Evolutionary conservation across 1,139 yeast species (phyloP), one percentile per base, ranked within the genome.

Genomic region (Candida freyschussii): DNA sequence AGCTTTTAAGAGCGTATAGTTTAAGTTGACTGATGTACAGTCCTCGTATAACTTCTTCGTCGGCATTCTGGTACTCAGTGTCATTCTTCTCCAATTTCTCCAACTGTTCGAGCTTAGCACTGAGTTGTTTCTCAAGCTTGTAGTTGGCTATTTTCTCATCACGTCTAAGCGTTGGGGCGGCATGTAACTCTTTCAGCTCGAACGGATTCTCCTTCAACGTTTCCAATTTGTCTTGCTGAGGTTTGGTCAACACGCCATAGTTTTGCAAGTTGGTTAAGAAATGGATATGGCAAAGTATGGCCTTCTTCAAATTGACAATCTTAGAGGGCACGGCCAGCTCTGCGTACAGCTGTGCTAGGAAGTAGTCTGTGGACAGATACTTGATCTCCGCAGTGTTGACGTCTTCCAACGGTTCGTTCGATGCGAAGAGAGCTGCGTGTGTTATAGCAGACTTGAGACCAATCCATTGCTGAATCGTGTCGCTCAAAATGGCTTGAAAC

Each of bases 61-160:
- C 83, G 27, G 70, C 52, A 16, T 52, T 57, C 2, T 52, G 55
- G 17, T 43, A 65, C 6, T 59, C 64, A 5, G 58, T 62, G 15
- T 56, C 62, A 14, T 52, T 47, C 7, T 41, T 46, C 29, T 49
- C 52, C 20, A 43, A 46, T 31, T 43, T 41, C 29, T 67, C 69
- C 18, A 77, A 52, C 3, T 54, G 40, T 11, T 52, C 41, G 4
- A 83, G 47, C 40, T 68, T 67, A 2, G 44, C 52, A n/a, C 57
- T 61, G 33, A 84, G 59, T 22, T 67, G 69, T 50, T 73, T 77
- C 44, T 79, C 87, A 17, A 65, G 55, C 50, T 73, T 79, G 55
- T 67, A 82, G 46, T 74, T 70, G 16, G 72, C 80, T 38, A 89
- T 85, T 55, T 87, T 89, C 34, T 74, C 81, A 16, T 78, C 78